Base-by-base conservation (phyloP, 805 yeast species). In the Nakazawaea siamensis region DNA sequence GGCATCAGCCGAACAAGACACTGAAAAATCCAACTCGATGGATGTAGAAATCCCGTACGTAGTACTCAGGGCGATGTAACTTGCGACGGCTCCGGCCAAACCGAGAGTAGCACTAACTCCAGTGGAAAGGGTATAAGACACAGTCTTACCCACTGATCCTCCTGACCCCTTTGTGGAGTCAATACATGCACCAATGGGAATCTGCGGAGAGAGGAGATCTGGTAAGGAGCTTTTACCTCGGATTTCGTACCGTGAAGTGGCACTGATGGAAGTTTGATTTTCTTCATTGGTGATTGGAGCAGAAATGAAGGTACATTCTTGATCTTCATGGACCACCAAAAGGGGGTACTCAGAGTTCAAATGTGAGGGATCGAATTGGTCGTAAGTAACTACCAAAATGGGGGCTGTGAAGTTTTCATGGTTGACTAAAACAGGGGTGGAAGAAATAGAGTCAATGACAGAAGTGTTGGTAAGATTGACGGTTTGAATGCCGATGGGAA, bases 81-180 rank as follows among this genome's bases (percentile, higher is more conserved):
- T 10, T 5, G 31, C 8, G 11, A 32, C n/a, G 13, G 32, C 20
- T 16, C 28, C 33, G n/a, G 33, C 29, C 14, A 37, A 23, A 5
- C 26, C 30, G 5, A 26, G 6, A 16, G 21, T 25, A 2, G 18
- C 37, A n/a, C 20, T 12, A 17, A 37, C 24, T 13, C 40, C 40
- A 3, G 34, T 12, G 13, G 14, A 29, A 12, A 37, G 20, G 1
- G 26, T 20, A 13, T 33, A 25, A 5, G 34, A 16, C 7, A 29
- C 15, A 3, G 37, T 17, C 15, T 37, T 32, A 7, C 31, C 24
- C 14, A 37, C 29, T 7, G 27, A 27, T 7, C 34, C 40, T 18
- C 40, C 40, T 20, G 28, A 25, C 16, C 40, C 40, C 9, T 18
- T 10, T 5, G 28, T 28, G 3, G 34, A 9, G 24, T 37, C 40